These are phyloP conservation scores for Chlamydomonas incerta DNA, from an alignment of 139 green algal genomes.

Conservation along the genomic window DNA sequence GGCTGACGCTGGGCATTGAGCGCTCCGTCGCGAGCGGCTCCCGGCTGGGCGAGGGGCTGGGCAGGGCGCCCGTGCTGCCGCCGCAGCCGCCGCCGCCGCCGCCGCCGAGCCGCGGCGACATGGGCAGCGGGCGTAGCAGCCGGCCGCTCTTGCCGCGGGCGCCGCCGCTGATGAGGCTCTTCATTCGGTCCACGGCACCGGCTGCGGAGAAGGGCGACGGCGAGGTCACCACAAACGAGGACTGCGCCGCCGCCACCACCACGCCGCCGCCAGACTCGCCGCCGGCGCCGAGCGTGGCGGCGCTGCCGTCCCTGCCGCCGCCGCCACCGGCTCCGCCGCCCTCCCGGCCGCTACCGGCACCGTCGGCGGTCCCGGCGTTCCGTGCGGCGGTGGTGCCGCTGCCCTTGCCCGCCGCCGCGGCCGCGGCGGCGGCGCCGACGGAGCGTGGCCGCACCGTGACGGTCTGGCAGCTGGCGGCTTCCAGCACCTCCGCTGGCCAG, in stretches of 20 bases:
- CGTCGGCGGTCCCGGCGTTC: not conserved
- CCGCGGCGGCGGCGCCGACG: not conserved
- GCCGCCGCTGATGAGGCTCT: conserved; percentile 16
- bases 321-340: not conserved
- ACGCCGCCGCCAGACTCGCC: not conserved
- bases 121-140: not conserved
- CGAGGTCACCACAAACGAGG: conserved; percentile 12
- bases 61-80: too few species aligned
- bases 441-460: not conserved
- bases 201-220: conserved; percentile 16
- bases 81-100: too few species aligned
- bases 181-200: conserved; percentile 11
- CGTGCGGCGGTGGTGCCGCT: not conserved
- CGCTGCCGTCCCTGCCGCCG: not conserved
- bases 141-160: not conserved
- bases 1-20: too few species aligned
- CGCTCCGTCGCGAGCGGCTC: too few species aligned
- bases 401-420: not conserved
- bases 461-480: not conserved
- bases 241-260: conserved; percentile 25
- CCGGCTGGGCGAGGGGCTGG: too few species aligned
- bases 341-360: not conserved
- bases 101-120: not conserved
- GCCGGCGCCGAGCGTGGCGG: not conserved
- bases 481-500: conserved; percentile 16